Conservation (phyloP, 192 early-diverging fungal species). For the Linnemannia elongata region DNA sequence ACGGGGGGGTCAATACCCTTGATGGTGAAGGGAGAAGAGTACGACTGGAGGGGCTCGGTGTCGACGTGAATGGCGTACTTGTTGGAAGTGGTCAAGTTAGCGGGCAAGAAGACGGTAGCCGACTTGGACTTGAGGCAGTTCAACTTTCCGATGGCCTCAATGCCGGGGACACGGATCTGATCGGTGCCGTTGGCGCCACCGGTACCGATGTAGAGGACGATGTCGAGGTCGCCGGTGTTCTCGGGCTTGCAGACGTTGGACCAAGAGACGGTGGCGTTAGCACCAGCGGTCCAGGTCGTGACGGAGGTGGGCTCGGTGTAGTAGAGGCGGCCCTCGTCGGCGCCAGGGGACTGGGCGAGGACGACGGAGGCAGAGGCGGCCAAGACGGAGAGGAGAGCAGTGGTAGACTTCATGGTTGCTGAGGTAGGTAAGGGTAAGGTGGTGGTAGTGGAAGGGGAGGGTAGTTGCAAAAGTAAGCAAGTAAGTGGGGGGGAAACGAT, state of each 20-base stretch:
- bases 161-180: constrained; percentile 34
- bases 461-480: constrained; percentile 6
- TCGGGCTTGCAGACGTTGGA: constrained; percentile 33
- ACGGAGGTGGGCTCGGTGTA: constrained; percentile 35
- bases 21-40: constrained; percentile 40
- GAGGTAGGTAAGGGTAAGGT: not conserved
- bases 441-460: not conserved
- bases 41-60: constrained; percentile 44
- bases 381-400: constrained; percentile 28
- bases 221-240: constrained; percentile 35
- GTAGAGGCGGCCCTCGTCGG: constrained; percentile 48
- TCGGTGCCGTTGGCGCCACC: constrained; percentile 28
- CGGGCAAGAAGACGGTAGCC: constrained; percentile 32
- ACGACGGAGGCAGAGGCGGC: constrained; percentile 37
- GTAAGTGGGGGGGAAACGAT: constrained; percentile 46
- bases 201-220: constrained; percentile 43
- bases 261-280: constrained; percentile 44
- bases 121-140: constrained; percentile 45
- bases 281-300: constrained; percentile 48
- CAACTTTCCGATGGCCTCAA: constrained; percentile 23
- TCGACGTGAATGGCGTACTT: constrained; percentile 37
- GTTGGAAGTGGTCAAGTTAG: constrained; percentile 45
- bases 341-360: constrained; percentile 38
- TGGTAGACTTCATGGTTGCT: constrained; percentile 35
- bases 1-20: constrained; percentile 25